phyloP scores from a whole-genome alignment of 495 filamentous ascomycete genomes.

The Penicillium chermesinum region DNA sequence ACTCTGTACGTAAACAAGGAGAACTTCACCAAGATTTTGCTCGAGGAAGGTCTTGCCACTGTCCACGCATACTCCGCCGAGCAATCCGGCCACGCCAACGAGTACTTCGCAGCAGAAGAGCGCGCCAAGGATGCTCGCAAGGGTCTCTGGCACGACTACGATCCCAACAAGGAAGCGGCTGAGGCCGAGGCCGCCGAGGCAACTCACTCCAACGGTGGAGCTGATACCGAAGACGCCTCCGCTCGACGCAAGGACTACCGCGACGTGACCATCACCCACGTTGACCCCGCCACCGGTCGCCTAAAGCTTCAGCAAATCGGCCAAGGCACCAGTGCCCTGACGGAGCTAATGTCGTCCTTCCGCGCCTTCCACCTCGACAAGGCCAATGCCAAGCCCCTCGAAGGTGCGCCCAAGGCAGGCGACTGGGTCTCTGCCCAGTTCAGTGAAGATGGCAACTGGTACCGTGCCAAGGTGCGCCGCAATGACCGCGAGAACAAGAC shows the following conservation, averaged over 20 bases:
- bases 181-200: slow-evolving; percentile 45
- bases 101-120: slow-evolving; percentile 82
- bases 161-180: slow-evolving; percentile 68
- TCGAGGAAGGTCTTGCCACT: slow-evolving; percentile 88
- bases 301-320: slow-evolving; percentile 88
- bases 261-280: slow-evolving; percentile 83
- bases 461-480: slow-evolving; percentile 82
- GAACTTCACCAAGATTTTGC: slow-evolving; percentile 88
- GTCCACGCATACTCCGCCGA: slow-evolving; percentile 95
- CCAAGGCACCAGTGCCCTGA: slow-evolving; percentile 72
- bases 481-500: slow-evolving; percentile 86
- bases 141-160: slow-evolving; percentile 89
- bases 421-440: slow-evolving; percentile 88
- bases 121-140: slow-evolving; percentile 81
- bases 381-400: slow-evolving; percentile 64
- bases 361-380: slow-evolving; percentile 74
- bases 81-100: slow-evolving; percentile 81
- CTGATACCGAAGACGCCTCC: slow-evolving; percentile 41
- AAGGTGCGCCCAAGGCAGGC: slow-evolving; percentile 79
- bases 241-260: slow-evolving; percentile 75
- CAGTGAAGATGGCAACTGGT: slow-evolving; percentile 84
- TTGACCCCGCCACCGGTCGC: slow-evolving; percentile 64
- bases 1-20: slow-evolving; percentile 90
- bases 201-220: slow-evolving; percentile 41
- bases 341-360: slow-evolving; percentile 83